phyloP scores from a whole-genome alignment of 306 rosid species.

The Acacia acuminata region DNA sequence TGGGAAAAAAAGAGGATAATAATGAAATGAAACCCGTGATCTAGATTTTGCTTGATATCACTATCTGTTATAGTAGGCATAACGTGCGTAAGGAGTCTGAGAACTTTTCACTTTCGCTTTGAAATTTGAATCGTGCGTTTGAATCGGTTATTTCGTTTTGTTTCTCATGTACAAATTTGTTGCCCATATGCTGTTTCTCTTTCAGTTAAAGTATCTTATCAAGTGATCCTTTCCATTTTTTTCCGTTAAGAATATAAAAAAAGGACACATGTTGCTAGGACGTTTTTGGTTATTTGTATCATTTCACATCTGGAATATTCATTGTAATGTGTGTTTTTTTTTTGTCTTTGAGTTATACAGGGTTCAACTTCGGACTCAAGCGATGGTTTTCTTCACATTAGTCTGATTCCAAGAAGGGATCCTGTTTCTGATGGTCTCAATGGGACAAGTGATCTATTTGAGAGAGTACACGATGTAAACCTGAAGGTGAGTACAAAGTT shows the following conservation, averaged over 20 bases:
- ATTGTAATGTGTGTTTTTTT: conserved; percentile 19
- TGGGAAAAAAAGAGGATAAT: too few relatives aligned
- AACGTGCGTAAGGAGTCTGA: too few relatives aligned
- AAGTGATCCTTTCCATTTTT: conserved; percentile 23
- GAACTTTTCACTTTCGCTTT: too few relatives aligned
- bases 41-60: too few relatives aligned
- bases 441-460: conserved; percentile 97
- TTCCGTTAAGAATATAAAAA: not conserved
- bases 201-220: too few relatives aligned
- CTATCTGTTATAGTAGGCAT: too few relatives aligned
- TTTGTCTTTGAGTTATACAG: conserved; percentile 43
- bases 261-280: not conserved
- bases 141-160: too few relatives aligned
- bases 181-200: too few relatives aligned
- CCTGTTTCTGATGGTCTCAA: conserved; percentile 90
- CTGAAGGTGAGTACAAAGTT: conserved; percentile 91
- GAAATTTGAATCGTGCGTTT: too few relatives aligned
- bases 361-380: conserved; percentile 45
- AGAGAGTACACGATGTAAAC: conserved; percentile 81
- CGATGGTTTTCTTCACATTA: conserved; percentile 84
- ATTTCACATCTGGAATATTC: conserved; percentile 3
- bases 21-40: too few relatives aligned
- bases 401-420: conserved; percentile 81
- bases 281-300: conserved; percentile 12
- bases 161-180: too few relatives aligned